Conservation (phyloP, 2,329 filamentous ascomycete genomes). For the Ascochyta lentis region DNA sequence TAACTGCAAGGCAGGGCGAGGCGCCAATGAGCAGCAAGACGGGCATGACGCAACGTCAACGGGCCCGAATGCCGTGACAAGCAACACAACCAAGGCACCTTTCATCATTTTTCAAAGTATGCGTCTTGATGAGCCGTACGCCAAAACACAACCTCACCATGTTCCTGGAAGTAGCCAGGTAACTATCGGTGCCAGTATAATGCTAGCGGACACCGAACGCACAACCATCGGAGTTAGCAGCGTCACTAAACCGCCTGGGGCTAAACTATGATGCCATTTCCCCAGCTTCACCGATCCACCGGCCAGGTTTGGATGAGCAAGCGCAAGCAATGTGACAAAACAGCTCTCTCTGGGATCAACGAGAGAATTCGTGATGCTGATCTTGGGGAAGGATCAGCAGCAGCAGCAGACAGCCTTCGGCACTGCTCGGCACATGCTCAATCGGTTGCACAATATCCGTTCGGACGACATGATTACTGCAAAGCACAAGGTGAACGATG, state of each 20-base stretch:
- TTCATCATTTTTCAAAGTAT: neutral
- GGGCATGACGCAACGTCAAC: conserved; percentile 1
- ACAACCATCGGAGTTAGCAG: conserved; percentile 6
- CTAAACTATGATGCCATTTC: conserved; percentile 10
- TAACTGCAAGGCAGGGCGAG: conserved; percentile 7
- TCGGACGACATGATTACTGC: conserved; percentile 2
- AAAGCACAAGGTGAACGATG: neutral
- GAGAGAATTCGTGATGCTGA: conserved; percentile 2
- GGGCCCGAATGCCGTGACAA: conserved; percentile 1
- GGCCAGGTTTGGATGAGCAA: neutral
- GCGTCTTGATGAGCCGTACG: conserved; percentile 3
- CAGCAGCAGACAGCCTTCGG: neutral
- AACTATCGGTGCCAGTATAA: neutral
- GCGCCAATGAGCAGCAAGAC: conserved; percentile 4
- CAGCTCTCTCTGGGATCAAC: neutral
- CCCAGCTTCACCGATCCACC: neutral
- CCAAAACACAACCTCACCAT: conserved; percentile 11
- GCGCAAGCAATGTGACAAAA: conserved; percentile 4
- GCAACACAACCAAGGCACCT: neutral
- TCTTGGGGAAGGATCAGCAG: neutral
- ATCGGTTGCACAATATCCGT: conserved; percentile 9
- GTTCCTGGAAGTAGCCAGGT: neutral
- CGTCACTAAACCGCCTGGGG: neutral
- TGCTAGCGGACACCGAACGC: conserved; percentile 5
- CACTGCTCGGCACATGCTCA: conserved; percentile 9